phyloP scores from a whole-genome alignment of 129 eudicot species.

The Sambucus nigra region DNA sequence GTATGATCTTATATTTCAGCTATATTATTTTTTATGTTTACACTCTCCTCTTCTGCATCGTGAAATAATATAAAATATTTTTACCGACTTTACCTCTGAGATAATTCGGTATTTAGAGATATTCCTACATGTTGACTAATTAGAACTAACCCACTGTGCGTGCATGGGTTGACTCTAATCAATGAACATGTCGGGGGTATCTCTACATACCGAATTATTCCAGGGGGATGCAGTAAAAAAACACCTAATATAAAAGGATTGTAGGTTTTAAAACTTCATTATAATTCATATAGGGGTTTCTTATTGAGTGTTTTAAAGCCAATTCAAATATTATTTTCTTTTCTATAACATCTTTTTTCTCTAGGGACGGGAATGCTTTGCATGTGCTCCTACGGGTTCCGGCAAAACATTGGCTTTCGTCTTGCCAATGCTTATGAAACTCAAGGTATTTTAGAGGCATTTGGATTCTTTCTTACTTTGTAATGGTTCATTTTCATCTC shows the following conservation, averaged over 20 bases:
- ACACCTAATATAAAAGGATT: no score
- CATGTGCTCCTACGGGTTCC: slow-evolving; percentile 98
- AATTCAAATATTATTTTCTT: not conserved
- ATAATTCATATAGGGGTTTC: not conserved
- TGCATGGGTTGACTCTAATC: no score
- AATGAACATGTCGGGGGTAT: no score
- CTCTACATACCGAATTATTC: no score
- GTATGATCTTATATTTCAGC: slow-evolving; percentile 48
- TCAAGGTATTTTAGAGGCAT: slow-evolving; percentile 44
- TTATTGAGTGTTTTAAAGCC: slow-evolving; percentile 4
- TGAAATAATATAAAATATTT: no score
- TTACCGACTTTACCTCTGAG: no score
- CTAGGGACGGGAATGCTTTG: slow-evolving; percentile 96
- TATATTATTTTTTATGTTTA: slow-evolving; percentile 4
- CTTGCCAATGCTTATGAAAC: slow-evolving; percentile 84
- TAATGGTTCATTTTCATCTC: slow-evolving; percentile 2
- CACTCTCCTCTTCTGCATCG: not conserved
- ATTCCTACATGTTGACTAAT: no score
- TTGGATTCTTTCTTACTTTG: slow-evolving; percentile 2
- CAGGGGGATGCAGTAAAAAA: no score
- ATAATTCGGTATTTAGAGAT: no score
- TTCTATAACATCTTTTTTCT: slow-evolving; percentile 1
- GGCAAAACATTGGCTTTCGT: slow-evolving; percentile 94
- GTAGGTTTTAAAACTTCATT: no score
- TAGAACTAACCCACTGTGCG: no score